phyloP scores from a whole-genome alignment of 2,329 filamentous ascomycete species.

The Xylariaceae sp. region DNA sequence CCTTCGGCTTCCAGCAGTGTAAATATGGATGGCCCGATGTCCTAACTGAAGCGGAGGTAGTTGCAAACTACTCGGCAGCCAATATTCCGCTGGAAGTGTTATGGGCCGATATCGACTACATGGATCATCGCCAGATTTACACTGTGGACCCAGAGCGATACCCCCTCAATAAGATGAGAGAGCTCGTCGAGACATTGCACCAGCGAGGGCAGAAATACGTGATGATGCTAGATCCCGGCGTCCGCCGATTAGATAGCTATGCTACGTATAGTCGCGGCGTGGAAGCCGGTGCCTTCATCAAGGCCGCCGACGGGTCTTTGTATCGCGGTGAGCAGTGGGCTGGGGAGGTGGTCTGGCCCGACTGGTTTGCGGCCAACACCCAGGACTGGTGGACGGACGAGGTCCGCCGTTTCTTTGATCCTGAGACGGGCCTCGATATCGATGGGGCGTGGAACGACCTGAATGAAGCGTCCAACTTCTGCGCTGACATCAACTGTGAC shows the following conservation, averaged over 20 bases:
- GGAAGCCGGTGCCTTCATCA: constrained; percentile 48
- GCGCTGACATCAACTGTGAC: constrained; percentile 29
- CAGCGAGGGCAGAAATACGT: constrained; percentile 65
- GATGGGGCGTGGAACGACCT: constrained; percentile 73
- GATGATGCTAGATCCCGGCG: constrained; percentile 70
- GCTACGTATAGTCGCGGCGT: constrained; percentile 41
- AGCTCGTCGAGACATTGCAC: constrained; percentile 65
- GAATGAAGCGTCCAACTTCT: constrained; percentile 58
- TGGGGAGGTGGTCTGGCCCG: constrained; percentile 66
- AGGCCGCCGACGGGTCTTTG: constrained; percentile 51
- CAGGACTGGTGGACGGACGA: constrained; percentile 67
- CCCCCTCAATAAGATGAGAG: constrained; percentile 60
- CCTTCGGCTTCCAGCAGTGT: constrained; percentile 60
- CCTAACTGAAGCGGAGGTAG: constrained; percentile 61
- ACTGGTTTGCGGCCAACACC: constrained; percentile 67
- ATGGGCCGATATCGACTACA: constrained; percentile 65
- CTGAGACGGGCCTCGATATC: constrained; percentile 65
- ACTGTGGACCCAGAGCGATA: constrained; percentile 62
- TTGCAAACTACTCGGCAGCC: constrained; percentile 62
- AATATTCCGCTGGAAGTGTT: constrained; percentile 65
- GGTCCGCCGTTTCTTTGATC: constrained; percentile 61
- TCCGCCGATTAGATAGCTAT: constrained; percentile 44
- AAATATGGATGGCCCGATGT: constrained; percentile 61
- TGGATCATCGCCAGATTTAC: constrained; percentile 58
- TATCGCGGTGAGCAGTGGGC: constrained; percentile 69